phyloP scores from a whole-genome alignment of 176 grass and related monocot species.

The Avena eriantha region DNA sequence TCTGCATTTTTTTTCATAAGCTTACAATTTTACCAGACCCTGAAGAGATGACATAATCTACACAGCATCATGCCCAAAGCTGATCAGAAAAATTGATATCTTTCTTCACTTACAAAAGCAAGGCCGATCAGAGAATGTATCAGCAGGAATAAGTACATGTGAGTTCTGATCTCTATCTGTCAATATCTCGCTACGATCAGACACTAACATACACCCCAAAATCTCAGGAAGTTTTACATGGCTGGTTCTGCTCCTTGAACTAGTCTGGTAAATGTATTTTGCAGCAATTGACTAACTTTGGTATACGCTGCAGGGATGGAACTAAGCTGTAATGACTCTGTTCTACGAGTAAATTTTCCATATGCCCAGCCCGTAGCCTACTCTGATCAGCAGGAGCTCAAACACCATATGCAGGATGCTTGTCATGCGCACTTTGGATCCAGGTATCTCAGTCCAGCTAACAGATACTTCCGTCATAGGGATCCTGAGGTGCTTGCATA shows the following conservation, averaged over 20 bases:
- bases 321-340: slow-evolving; percentile 37
- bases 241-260: slow-evolving; percentile 22
- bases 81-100: background rate
- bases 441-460: slow-evolving; percentile 94
- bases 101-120: background rate
- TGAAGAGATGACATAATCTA: background rate
- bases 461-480: slow-evolving; percentile 86
- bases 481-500: slow-evolving; percentile 84
- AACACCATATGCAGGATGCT: slow-evolving; percentile 97
- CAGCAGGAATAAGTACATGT: slow-evolving; percentile 6
- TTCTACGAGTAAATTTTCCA: slow-evolving; percentile 79
- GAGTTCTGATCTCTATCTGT: slow-evolving; percentile 24
- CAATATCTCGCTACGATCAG: slow-evolving; percentile 14
- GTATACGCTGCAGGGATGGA: slow-evolving; percentile 33
- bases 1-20: background rate
- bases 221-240: slow-evolving; percentile 27
- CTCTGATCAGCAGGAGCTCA: slow-evolving; percentile 85
- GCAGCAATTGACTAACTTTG: background rate
- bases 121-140: background rate
- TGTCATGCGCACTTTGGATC: slow-evolving; percentile 82
- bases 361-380: slow-evolving; percentile 85
- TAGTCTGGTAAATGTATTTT: background rate
- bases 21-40: background rate
- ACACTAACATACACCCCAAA: slow-evolving; percentile 9
- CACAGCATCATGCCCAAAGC: background rate